Evolutionary conservation across 192 early-diverging fungal genomes (phyloP), one percentile per base, ranked within the genome.

Genomic region (Coemansia sp.): DNA sequence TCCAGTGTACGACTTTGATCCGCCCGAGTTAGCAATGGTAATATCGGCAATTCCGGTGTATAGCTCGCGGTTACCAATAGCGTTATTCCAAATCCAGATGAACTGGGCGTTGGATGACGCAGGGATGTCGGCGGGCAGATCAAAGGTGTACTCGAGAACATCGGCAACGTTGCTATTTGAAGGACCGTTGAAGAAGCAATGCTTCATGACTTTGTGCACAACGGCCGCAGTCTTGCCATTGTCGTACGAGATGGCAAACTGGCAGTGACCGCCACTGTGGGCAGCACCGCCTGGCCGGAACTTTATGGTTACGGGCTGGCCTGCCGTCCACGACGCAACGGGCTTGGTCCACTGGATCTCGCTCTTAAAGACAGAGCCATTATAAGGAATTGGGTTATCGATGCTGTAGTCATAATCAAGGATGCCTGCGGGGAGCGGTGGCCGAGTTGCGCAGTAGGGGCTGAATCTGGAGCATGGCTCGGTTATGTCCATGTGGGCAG

Each of bases 61-160:
- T 32, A 65, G 65, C 58, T 71, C 69, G 57, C 86, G 82, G 58
- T 88, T 86, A 9, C 83, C 86, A 22, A 76, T 58, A 2, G 84
- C 82, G 39, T 88, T 88, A 68, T 83, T 78, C 85, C 85, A 88
- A 16, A 84, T 61, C 87, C 85, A 87, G 37, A 76, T 68, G 48
- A 87, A 80, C 24, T 78, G 72, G 7, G 66, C 84, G 39, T 81
- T 83, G 52, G 81, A 74, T 7, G 64, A 67, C 27, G 54, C 59
- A 0, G 87, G 87, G 48, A 84, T 59, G 3, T 73, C 53, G 16
- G 37, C 56, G 5, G 88, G 88, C 29, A 89, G 69, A 37, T 65
- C 66, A 9, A 43, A 43, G 1, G 41, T 43, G 41, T 43, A 43
- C 38, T 50, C 35, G 2, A 38, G 48, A 1, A 73, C 52, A 12